Percentiles rank a stretch among this genome's conserved stretches.
Conservation (phyloP, 139 green algal species). For the Chlamydomonas sp. region DNA sequence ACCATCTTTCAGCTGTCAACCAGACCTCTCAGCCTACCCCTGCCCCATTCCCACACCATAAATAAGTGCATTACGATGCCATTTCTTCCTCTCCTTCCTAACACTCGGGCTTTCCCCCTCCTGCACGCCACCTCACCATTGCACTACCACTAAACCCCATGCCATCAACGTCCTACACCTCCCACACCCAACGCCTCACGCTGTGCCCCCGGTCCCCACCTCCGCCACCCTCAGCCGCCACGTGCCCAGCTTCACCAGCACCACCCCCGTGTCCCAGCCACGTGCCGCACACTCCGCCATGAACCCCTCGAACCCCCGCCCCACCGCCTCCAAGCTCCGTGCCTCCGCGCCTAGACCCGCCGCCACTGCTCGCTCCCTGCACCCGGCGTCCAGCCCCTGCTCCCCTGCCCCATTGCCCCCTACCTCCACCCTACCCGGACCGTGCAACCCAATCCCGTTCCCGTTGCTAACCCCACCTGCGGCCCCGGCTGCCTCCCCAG, state of each 20-base stretch:
- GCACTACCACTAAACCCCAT: too few species aligned
- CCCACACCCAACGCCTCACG: too few species aligned
- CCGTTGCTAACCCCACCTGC: background rate
- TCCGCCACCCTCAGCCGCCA: constrained; percentile 13
- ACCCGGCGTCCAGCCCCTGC: background rate
- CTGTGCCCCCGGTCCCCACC: background rate
- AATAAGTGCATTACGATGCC: too few species aligned
- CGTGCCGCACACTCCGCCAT: background rate
- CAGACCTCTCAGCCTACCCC: too few species aligned
- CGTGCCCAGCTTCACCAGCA: constrained; percentile 14
- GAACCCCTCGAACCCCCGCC: background rate
- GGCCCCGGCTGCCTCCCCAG: background rate
- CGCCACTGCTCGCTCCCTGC: background rate
- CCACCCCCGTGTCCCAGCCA: constrained; percentile 22
- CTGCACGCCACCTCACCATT: too few species aligned
- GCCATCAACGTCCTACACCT: too few species aligned
- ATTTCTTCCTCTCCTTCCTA: too few species aligned
- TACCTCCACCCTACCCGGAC: too few species aligned
- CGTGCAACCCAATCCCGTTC: background rate
- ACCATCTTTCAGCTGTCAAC: too few species aligned
- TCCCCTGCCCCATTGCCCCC: background rate
- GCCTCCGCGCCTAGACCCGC: background rate
- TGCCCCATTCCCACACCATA: too few species aligned
- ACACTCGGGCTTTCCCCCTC: too few species aligned
- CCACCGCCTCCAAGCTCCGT: constrained; percentile 2